Base-by-base conservation (phyloP, 2,329 filamentous ascomycete species). In the Botrytis porri region DNA sequence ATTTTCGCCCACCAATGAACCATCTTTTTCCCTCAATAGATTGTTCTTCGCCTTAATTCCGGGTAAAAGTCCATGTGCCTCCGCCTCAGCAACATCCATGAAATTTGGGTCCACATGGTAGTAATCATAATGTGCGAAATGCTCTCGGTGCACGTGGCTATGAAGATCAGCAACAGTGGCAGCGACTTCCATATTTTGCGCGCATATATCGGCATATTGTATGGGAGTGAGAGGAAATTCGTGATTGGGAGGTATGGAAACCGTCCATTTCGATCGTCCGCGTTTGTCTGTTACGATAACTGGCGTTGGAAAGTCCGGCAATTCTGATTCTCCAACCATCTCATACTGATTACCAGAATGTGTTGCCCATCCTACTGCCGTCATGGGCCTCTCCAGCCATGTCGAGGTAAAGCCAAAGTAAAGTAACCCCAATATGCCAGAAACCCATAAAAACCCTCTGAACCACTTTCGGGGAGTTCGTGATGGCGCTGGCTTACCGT, bases 281-380 rank as follows among this genome's bases (percentile, higher is more conserved):
- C 85, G 84, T 39, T 84, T 83, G 81, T 94, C 92, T 22, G 86
- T 88, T 63, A 95, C 85, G 9, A 93, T 86, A 32, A 96, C 86
- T 0, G 93, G 92, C 0, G 91, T 92, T 0, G 93, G 90, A 75
- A 92, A 89, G 41, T 91, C 86, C 0, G 93, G 92, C n/a, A 94
- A 81, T 60, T 84, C 84, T 74, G 89, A 87, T 74, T 89, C 89
- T 54, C 86, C 88, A 12, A 92, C 87, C 85, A 93, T 89, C 78
- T 93, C 90, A 80, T 89, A 91, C 67, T 88, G 83, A 64, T 87
- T 84, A 29, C 81, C 82, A 25, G 81, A 79, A 18, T 82, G 77
- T 5, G 82, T 80, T 25, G 82, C 79, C 82, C 84, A 86, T 69
- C 80, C 80, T 62, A 84, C 80, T 29, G 80, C 79, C 57, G 77